Evolutionary conservation across 768 basidiomycete species (phyloP).

Genomic region (Clavulina sp.): DNA sequence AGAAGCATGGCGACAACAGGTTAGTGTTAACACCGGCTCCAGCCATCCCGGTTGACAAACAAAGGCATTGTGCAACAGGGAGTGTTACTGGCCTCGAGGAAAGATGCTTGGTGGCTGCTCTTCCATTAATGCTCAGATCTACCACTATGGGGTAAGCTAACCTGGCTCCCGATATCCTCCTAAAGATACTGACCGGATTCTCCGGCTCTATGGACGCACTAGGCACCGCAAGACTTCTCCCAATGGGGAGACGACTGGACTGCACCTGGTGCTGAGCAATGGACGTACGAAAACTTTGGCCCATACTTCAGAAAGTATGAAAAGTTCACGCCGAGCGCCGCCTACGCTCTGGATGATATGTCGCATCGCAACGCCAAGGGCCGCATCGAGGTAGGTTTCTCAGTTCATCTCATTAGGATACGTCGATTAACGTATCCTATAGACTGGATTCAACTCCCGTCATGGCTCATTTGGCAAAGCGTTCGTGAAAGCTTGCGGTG

Average conservation of each 20-base stretch:
- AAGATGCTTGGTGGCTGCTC: not conserved
- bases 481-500: constrained; percentile 34
- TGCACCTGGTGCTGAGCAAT: constrained; percentile 31
- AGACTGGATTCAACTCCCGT: not conserved
- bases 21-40: too few relatives aligned
- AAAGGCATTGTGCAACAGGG: too few relatives aligned
- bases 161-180: too few relatives aligned
- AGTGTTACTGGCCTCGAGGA: too few relatives aligned
- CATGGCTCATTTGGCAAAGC: constrained; percentile 18
- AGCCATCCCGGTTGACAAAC: too few relatives aligned
- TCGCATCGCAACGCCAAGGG: not conserved
- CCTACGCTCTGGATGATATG: not conserved
- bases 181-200: too few relatives aligned
- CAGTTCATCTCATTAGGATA: too few relatives aligned
- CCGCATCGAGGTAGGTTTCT: too few relatives aligned
- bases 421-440: not conserved
- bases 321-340: constrained; percentile 37
- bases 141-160: constrained; percentile 42
- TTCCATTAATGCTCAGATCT: constrained; percentile 1
- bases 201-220: too few relatives aligned
- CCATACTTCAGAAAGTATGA: constrained; percentile 36
- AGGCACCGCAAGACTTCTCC: constrained; percentile 52
- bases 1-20: too few relatives aligned
- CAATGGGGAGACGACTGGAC: constrained; percentile 41
- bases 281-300: constrained; percentile 37